Conservation (phyloP, 2,329 filamentous ascomycete genomes). For the Talaromyces marneffei region DNA sequence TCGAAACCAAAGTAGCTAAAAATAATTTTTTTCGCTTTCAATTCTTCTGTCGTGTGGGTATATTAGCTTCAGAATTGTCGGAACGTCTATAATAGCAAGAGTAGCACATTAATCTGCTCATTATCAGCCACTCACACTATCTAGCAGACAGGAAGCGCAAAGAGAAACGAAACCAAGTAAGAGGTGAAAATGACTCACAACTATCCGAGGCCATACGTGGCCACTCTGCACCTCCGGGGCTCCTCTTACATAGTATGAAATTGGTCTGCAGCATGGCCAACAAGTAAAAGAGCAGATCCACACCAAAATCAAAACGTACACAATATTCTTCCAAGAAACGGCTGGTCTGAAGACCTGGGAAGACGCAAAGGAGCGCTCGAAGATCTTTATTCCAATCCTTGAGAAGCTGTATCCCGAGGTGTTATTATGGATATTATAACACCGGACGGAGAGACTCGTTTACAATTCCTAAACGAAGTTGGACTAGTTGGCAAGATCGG, state of each 20-base stretch:
- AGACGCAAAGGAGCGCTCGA: neutral
- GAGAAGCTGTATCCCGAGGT: neutral
- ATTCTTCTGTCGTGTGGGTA: no score
- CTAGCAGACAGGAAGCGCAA: neutral
- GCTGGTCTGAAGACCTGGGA: neutral
- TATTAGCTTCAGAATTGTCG: neutral
- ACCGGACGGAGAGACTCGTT: neutral
- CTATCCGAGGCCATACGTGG: neutral
- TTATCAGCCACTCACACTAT: no score
- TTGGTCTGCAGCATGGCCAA: slow-evolving; percentile 2
- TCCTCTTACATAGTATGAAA: slow-evolving; percentile 1
- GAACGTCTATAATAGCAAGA: neutral
- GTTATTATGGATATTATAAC: slow-evolving; percentile 3
- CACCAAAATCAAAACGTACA: neutral
- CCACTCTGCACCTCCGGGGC: neutral
- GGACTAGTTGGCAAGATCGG: slow-evolving; percentile 7
- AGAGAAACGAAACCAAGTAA: no score
- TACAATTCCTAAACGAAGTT: slow-evolving; percentile 3
- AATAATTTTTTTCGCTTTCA: neutral
- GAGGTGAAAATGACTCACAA: neutral
- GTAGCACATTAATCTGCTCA: no score
- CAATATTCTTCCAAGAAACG: slow-evolving; percentile 4
- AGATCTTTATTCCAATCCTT: neutral
- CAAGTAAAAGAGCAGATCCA: neutral
- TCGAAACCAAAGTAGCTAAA: neutral